These are phyloP conservation scores for Sequoia sempervirens DNA, from an alignment of 75 land plant species.

Conservation along the genomic window DNA sequence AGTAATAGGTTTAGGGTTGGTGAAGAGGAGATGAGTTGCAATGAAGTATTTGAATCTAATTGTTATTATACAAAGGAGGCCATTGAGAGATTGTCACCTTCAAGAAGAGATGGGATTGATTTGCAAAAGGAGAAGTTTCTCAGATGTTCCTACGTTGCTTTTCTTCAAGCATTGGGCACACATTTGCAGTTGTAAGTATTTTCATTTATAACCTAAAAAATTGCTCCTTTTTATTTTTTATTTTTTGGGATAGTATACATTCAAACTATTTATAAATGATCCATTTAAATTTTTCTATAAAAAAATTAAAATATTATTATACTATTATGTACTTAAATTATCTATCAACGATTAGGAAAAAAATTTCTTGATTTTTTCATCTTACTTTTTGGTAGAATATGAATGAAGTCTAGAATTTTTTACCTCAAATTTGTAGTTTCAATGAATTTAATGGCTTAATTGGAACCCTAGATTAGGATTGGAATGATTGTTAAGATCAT, in stretches of 20 bases:
- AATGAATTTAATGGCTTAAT: not conserved
- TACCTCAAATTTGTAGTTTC: not conserved
- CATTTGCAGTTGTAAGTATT: slow-evolving; percentile 56
- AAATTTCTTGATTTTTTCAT: not conserved
- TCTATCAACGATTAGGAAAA: not conserved
- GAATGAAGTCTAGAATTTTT: not conserved
- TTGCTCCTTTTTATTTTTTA: not conserved
- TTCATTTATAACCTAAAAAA: not conserved
- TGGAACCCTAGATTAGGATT: not conserved
- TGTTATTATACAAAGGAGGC: slow-evolving; percentile 44
- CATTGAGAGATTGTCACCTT: slow-evolving; percentile 67
- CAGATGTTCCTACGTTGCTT: slow-evolving; percentile 54
- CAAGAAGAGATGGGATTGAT: slow-evolving; percentile 75
- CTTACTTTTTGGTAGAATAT: too few species aligned
- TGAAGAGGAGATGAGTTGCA: not conserved
- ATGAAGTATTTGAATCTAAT: not conserved
- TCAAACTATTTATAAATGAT: not conserved
- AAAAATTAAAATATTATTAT: too few species aligned
- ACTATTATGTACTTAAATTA: not conserved
- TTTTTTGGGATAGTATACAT: not conserved
- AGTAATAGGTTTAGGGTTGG: not conserved
- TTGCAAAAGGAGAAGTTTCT: slow-evolving; percentile 39
- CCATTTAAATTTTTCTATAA: too few species aligned
- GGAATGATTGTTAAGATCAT: not conserved
- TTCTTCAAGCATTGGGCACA: slow-evolving; percentile 57